Percentiles rank a stretch among this genome's conserved stretches.
These are phyloP conservation scores for Aurinia saxatilis DNA, from an alignment of 345 rosid species.

Conservation along the genomic window DNA sequence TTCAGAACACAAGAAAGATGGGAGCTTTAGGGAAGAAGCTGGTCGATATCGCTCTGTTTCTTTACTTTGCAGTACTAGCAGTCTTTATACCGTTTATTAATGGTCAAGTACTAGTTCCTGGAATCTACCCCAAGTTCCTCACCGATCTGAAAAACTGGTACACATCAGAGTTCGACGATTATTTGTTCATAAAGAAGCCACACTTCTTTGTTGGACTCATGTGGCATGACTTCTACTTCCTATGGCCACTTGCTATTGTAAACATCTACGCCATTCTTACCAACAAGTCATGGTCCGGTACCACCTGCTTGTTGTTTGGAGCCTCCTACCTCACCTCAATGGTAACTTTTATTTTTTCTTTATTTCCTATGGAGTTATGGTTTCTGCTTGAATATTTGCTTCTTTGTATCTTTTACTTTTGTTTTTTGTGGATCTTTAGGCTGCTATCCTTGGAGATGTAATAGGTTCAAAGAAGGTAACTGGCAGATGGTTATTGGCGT, in stretches of 20 bases:
- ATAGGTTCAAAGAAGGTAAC: constrained; percentile 53
- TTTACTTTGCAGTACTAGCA: neutral
- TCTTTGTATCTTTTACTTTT: neutral
- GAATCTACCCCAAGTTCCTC: neutral
- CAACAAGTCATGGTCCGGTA: constrained; percentile 56
- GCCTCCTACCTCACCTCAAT: constrained; percentile 50
- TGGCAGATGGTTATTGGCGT: constrained; percentile 42
- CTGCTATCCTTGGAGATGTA: constrained; percentile 58
- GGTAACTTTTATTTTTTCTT: constrained; percentile 35
- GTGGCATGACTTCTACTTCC: constrained; percentile 62
- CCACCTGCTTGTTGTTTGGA: constrained; percentile 72
- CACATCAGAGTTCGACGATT: constrained; percentile 45
- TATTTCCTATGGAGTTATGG: neutral
- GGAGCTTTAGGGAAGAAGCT: neutral
- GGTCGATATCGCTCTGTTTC: neutral
- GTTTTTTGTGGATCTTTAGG: constrained; percentile 25
- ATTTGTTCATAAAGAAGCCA: constrained; percentile 58
- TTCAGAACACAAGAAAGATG: neutral
- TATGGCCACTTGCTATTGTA: constrained; percentile 66
- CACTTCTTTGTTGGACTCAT: constrained; percentile 61
- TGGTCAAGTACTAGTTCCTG: neutral
- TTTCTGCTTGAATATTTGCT: neutral
- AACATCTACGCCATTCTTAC: constrained; percentile 48
- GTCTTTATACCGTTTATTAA: neutral
- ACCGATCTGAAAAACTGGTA: constrained; percentile 21